Evolutionary conservation across 352 stramenopile species (phyloP), one percentile per base, ranked within the genome.

Genomic region (Albugo laibachii): DNA sequence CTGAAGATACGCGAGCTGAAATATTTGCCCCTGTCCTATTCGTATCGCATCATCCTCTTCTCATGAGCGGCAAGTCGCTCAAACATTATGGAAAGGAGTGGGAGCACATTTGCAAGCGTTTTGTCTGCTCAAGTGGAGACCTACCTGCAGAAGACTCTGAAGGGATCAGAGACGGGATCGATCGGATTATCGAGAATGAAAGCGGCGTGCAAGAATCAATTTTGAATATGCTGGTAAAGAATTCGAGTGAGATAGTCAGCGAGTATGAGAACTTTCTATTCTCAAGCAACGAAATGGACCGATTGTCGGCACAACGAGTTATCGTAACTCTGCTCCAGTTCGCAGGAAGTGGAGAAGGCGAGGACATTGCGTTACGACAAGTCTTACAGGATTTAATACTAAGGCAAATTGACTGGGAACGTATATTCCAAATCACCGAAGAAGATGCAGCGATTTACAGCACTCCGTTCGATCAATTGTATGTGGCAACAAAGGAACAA

Each of bases 131-230:
- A n/a, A 42, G 41, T 37, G 55, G 41, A 41, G 38, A 52, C 21
- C 56, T 41, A 31, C 12, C 24, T 31, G 24, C 3, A 8, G 8
- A 31, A 31, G 53, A 60, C 53, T 35, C 14, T 20, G 60, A 80
- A 43, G 62, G 66, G 18, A 57, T 53, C 0, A 73, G 75, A n/a
- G 76, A 88, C 43, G 66, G 58, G 41, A 67, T 89, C 15, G 79
- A 92, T 44, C 70, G 86, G 21, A 65, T 88, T 15, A 83, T 92
- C 18, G 72, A 86, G 51, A 59, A 64, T 16, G 58, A 83, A 21
- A 61, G 81, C 31, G 50, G 58, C 27, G 67, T 88, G 35, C 80
- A 80, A 56, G 60, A 63, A 24, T 48, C 65, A 15, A 54, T 87
- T 37, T 47, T 69, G 20, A 48, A 67, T 12, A 36, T 84, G 5